Conservation (phyloP, 495 filamentous ascomycete genomes). For the Venustampulla echinocandica region DNA sequence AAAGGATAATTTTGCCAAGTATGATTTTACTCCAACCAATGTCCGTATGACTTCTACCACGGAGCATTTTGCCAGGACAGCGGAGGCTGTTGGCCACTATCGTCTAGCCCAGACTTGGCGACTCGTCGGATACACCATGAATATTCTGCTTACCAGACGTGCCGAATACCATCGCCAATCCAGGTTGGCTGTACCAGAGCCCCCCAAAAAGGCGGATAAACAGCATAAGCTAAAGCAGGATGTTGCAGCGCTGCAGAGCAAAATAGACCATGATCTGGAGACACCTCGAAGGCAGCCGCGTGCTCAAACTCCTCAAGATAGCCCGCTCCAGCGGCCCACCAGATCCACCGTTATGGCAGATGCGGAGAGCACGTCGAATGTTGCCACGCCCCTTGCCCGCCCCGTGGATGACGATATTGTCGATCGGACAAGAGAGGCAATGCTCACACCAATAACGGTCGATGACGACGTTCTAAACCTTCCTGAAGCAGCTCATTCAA, state of each 20-base stretch:
- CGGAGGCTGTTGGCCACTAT: conserved; percentile 49
- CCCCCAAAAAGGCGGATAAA: conserved; percentile 1
- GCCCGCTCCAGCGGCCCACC: conserved; percentile 9
- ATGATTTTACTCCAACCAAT: conserved; percentile 29
- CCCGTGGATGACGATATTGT: conserved; percentile 36
- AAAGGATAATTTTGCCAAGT: conserved; percentile 17
- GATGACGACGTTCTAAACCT: conserved; percentile 18
- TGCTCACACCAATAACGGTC: conserved; percentile 37
- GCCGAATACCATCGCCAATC: conserved; percentile 45
- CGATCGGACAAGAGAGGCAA: conserved; percentile 31
- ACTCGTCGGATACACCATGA: conserved; percentile 52
- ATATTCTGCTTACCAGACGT: conserved; percentile 49
- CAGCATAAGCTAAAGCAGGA: neutral
- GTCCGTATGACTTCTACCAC: conserved; percentile 43
- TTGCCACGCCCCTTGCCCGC: conserved; percentile 67
- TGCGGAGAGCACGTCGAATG: conserved; percentile 68
- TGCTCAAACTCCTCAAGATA: conserved; percentile 16
- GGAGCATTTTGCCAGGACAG: conserved; percentile 52
- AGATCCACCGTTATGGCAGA: conserved; percentile 33
- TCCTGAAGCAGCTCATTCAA: conserved; percentile 18
- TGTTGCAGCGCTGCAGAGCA: neutral
- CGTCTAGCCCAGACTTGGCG: conserved; percentile 70
- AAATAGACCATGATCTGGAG: conserved; percentile 26
- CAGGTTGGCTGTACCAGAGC: conserved; percentile 26
- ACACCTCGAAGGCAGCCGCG: conserved; percentile 25